Percentiles rank a stretch among this genome's conserved stretches.
Conservation (phyloP, 495 filamentous ascomycete species). For the Polyplosphaeria fusca region DNA sequence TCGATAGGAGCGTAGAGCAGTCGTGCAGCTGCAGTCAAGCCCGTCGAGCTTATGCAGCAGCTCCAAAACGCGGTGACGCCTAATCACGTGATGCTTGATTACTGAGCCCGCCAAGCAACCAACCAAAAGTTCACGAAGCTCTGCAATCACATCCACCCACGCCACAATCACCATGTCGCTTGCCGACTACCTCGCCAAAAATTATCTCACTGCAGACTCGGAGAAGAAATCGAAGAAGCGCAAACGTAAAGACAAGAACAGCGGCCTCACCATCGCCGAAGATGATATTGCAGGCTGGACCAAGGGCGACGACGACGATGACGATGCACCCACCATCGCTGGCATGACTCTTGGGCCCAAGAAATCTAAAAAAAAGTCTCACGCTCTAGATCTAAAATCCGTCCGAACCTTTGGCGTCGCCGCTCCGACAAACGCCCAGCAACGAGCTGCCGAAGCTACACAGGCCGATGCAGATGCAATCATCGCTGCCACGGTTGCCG, state of each 20-base stretch:
- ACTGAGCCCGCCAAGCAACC: too few species aligned
- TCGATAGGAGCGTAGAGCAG: not conserved
- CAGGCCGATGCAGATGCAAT: constrained; percentile 78
- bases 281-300: constrained; percentile 80
- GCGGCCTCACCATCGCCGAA: constrained; percentile 83
- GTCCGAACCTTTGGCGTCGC: constrained; percentile 71
- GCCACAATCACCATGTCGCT: constrained; percentile 50
- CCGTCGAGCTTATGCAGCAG: too few species aligned
- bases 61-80: not conserved
- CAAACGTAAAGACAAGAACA: constrained; percentile 52
- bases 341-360: constrained; percentile 45
- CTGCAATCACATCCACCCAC: constrained; percentile 12
- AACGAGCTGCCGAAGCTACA: constrained; percentile 42
- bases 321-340: constrained; percentile 50
- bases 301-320: constrained; percentile 41
- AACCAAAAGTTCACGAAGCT: too few species aligned
- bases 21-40: not conserved
- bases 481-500: constrained; percentile 68
- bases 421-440: constrained; percentile 37
- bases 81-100: not conserved
- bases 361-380: constrained; percentile 25
- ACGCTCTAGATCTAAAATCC: constrained; percentile 21
- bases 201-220: constrained; percentile 82
- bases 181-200: constrained; percentile 87
- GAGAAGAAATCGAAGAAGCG: constrained; percentile 83